phyloP scores from a whole-genome alignment of 1,284 basidiomycete species.

The Violaceomyces palustris region DNA sequence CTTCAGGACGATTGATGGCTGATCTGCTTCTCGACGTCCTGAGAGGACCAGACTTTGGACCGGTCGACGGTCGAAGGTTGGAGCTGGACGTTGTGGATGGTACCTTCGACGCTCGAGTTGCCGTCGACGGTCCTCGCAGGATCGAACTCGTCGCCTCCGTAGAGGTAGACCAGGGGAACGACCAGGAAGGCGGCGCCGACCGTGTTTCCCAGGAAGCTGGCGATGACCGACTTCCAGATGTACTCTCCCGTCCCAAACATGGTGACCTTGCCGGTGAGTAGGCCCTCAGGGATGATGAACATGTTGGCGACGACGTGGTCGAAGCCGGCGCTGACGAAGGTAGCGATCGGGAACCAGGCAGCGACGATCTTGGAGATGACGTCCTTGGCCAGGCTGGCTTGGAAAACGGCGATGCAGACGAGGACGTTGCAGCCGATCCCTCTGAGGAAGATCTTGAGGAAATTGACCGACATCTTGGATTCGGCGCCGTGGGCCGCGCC shows the following conservation, averaged over 20 bases:
- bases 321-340: slow-evolving; percentile 63
- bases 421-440: slow-evolving; percentile 76
- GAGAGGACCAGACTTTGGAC: slow-evolving; percentile 2
- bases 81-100: slow-evolving; percentile 12
- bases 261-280: slow-evolving; percentile 39
- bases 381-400: slow-evolving; percentile 67
- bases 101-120: slow-evolving; percentile 3
- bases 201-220: slow-evolving; percentile 66
- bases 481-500: slow-evolving; percentile 20
- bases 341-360: slow-evolving; percentile 72
- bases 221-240: slow-evolving; percentile 67
- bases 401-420: slow-evolving; percentile 73
- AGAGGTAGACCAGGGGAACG: slow-evolving; percentile 33
- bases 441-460: slow-evolving; percentile 63
- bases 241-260: slow-evolving; percentile 57
- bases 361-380: slow-evolving; percentile 69
- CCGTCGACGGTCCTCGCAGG: slow-evolving; percentile 9
- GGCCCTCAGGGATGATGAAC: slow-evolving; percentile 66
- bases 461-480: slow-evolving; percentile 29
- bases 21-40: slow-evolving; percentile 18
- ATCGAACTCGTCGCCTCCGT: slow-evolving; percentile 35
- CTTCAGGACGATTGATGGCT: slow-evolving; percentile 3
- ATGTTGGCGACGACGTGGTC: slow-evolving; percentile 62
- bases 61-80: slow-evolving; percentile 1
- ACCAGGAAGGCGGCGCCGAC: slow-evolving; percentile 63